These are phyloP conservation scores for Quercus berberidifolia DNA, from an alignment of 306 rosid species.

Conservation along the genomic window DNA sequence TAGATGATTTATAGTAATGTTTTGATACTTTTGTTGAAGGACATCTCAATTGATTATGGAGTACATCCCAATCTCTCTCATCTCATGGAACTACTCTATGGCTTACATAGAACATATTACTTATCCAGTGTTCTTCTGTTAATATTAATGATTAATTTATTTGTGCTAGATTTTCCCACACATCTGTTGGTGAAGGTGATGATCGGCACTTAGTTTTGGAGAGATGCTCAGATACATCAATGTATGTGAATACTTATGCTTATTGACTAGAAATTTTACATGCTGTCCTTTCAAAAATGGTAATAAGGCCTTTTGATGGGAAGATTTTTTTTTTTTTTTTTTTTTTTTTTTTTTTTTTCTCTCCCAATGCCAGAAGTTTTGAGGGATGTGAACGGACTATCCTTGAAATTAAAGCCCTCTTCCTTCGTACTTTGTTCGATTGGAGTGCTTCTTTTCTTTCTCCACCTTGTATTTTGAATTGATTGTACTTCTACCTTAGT, in stretches of 20 bases:
- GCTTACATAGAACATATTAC: too few species aligned
- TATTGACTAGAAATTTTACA: background rate
- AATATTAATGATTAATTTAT: slow-evolving; percentile 5
- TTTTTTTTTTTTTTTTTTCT: too few species aligned
- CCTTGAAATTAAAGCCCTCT: too few species aligned
- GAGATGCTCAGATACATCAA: slow-evolving; percentile 83
- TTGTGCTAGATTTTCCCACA: slow-evolving; percentile 74
- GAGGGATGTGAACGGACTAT: too few species aligned
- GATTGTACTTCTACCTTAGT: too few species aligned
- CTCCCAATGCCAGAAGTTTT: too few species aligned
- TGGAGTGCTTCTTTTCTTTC: too few species aligned
- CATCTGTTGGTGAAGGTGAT: slow-evolving; percentile 96
- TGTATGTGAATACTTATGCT: slow-evolving; percentile 45
- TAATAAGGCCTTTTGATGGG: background rate
- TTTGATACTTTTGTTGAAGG: background rate
- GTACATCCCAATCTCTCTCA: background rate
- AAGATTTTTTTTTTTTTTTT: background rate
- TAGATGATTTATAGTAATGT: background rate
- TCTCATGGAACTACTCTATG: too few species aligned
- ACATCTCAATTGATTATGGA: background rate
- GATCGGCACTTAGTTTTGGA: slow-evolving; percentile 85
- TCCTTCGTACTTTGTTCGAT: too few species aligned
- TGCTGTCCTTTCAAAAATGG: background rate
- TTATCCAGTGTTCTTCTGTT: background rate
- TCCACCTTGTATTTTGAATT: too few species aligned